Conservation (phyloP, 148 eudicot genomes). For the Pharnaceum exiguum region DNA sequence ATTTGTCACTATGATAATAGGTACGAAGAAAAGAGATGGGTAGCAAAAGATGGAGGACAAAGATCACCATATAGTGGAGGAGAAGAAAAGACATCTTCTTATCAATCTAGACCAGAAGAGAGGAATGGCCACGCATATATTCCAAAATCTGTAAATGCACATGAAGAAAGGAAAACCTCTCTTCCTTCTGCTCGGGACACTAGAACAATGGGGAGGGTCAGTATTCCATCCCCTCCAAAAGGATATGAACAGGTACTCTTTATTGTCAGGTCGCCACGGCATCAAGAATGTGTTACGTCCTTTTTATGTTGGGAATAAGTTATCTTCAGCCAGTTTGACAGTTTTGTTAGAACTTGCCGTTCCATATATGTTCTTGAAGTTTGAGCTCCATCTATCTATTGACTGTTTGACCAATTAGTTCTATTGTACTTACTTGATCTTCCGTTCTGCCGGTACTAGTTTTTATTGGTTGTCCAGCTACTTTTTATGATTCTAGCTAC, state of each 20-base stretch:
- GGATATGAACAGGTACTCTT: conserved; percentile 76
- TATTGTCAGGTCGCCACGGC: no score
- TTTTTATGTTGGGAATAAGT: no score
- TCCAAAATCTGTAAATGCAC: conserved; percentile 30
- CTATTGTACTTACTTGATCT: no score
- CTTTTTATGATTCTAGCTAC: no score
- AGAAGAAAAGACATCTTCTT: conserved; percentile 50
- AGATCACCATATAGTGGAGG: conserved; percentile 49
- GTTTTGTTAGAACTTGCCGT: no score
- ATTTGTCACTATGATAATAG: conserved; percentile 28
- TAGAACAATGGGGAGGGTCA: conserved; percentile 45
- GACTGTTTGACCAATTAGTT: no score
- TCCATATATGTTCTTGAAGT: no score
- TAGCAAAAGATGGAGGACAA: conserved; percentile 50
- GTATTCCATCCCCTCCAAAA: conserved; percentile 76
- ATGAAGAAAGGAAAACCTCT: conserved; percentile 49
- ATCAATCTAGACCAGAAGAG: conserved; percentile 57
- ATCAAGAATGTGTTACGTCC: no score
- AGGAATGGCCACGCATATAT: conserved; percentile 45
- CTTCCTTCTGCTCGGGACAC: conserved; percentile 34
- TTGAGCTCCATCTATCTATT: no score
- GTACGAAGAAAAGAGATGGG: conserved; percentile 99
- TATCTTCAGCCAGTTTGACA: no score
- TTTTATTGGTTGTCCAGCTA: no score
- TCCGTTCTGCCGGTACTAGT: no score